Evolutionary conservation across 176 grass and related monocot species (phyloP).

Genomic region (Dendrocalamus sinicus): DNA sequence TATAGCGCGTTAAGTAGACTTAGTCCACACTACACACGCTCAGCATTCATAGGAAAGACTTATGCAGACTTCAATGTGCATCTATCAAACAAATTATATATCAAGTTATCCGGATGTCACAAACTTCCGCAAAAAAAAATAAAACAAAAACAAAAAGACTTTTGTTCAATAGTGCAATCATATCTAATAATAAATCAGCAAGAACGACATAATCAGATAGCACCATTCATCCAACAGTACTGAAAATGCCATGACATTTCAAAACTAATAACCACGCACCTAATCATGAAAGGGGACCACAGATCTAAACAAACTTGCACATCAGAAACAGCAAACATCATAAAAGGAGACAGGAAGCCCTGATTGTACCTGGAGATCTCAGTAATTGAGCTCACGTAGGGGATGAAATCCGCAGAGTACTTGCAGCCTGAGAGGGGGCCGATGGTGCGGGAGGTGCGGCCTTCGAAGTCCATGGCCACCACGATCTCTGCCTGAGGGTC

Average conservation of each 20-base stretch:
- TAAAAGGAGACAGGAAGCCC: not conserved
- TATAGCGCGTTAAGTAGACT: not conserved
- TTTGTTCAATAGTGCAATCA: not conserved
- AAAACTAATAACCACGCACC: not conserved
- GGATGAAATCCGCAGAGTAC: conserved; percentile 52
- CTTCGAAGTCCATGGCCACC: conserved; percentile 48
- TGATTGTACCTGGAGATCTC: conserved; percentile 45
- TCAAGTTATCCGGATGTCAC: not conserved
- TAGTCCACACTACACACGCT: not conserved
- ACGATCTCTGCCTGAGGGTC: not conserved
- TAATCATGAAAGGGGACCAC: not conserved
- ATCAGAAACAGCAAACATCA: not conserved
- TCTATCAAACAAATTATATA: not conserved
- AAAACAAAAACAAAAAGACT: not conserved
- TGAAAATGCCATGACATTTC: not conserved
- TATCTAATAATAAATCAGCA: not conserved
- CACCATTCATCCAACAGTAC: not conserved
- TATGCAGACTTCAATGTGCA: not conserved
- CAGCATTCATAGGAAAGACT: no score
- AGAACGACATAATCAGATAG: not conserved
- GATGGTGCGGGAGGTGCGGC: conserved; percentile 31
- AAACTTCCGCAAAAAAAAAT: not conserved
- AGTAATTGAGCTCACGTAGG: conserved; percentile 50
- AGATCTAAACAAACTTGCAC: not conserved
- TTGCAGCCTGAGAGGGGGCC: not conserved